Percentiles rank a stretch among this genome's conserved stretches.
Evolutionary conservation across 1,139 yeast species (phyloP).

Genomic region (Yamadazyma conglobata): DNA sequence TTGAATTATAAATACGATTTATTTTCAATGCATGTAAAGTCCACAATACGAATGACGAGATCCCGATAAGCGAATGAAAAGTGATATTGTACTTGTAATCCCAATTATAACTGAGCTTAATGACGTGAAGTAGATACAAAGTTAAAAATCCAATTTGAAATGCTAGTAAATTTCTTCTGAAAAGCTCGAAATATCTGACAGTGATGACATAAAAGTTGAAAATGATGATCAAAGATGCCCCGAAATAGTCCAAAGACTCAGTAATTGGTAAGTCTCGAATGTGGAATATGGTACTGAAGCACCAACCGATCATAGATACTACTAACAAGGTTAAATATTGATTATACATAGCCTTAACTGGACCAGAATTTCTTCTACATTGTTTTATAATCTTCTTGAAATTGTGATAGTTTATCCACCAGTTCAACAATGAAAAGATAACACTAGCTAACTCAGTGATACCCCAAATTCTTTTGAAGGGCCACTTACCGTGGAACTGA

Average conservation of each 20-base stretch:
- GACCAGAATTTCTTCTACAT: conserved; percentile 17
- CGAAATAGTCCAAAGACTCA: conserved; percentile 43
- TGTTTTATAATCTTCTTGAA: conserved; percentile 27
- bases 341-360: conserved; percentile 23
- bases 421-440: conserved; percentile 37
- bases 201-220: conserved; percentile 36
- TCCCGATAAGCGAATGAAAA: conserved; percentile 35
- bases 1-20: conserved; percentile 17
- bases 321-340: conserved; percentile 31
- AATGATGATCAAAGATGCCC: conserved; percentile 41
- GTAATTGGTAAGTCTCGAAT: conserved; percentile 37
- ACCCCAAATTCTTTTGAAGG: conserved; percentile 36
- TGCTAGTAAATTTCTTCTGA: conserved; percentile 9
- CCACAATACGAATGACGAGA: conserved; percentile 34
- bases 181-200: conserved; percentile 31
- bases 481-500: conserved; percentile 49
- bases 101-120: conserved; percentile 31
- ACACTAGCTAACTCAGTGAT: conserved; percentile 38
- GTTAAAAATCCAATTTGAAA: conserved; percentile 16
- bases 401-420: conserved; percentile 33
- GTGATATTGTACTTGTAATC: conserved; percentile 38
- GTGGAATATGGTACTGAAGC: conserved; percentile 38
- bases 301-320: conserved; percentile 39
- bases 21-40: conserved; percentile 27
- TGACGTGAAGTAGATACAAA: conserved; percentile 27